Evolutionary conservation across 2,329 filamentous ascomycete genomes (phyloP), one percentile per base, ranked within the genome.

Genomic region (Macrophomina tecta): DNA sequence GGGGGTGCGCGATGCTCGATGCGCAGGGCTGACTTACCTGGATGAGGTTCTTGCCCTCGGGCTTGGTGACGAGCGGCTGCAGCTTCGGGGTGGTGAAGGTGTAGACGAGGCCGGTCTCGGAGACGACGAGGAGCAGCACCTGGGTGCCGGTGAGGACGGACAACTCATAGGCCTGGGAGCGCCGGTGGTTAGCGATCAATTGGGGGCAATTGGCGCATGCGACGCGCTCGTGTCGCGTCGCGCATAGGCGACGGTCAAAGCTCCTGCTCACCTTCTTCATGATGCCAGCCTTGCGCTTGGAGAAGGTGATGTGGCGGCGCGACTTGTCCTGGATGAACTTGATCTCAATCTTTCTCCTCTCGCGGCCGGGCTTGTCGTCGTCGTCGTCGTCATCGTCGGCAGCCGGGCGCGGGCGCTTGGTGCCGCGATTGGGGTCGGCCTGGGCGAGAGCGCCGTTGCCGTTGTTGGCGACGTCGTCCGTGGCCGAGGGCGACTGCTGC

Each of bases 261-360:
- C 65, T 53, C 64, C 45, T 46, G 85, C 89, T 73, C 80, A 97
- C 95, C 93, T 98, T 98, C 87, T 99, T 98, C 95, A 99, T 98
- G 82, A 99, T 98, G 75, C 95, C 95, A 66, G 95, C 95, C 86
- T 99, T 99, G 81, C 95, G 93, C 89, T 99, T 99, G 74, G 94
- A 98, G 82, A 99, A 98, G 76, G 95, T 98, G 80, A 98, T 99
- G 85, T 99, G 95, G 70, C 95, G 91, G 83, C 95, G 93, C 83
- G 94, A 98, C 86, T 99, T 99, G 84, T 99, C 95, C 82, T 94
- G 94, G 82, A 99, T 99, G 84, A 99, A 99, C 87, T 99, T 99
- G 85, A 99, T 99, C 83, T 99, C 95, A 76, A 99, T 99, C 91
- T 99, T 99, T 84, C 95, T 90, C 79, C 95, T 91, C 87, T 98